These are phyloP conservation scores for Pythium volutum DNA, from an alignment of 352 stramenopile species.

Conservation along the genomic window DNA sequence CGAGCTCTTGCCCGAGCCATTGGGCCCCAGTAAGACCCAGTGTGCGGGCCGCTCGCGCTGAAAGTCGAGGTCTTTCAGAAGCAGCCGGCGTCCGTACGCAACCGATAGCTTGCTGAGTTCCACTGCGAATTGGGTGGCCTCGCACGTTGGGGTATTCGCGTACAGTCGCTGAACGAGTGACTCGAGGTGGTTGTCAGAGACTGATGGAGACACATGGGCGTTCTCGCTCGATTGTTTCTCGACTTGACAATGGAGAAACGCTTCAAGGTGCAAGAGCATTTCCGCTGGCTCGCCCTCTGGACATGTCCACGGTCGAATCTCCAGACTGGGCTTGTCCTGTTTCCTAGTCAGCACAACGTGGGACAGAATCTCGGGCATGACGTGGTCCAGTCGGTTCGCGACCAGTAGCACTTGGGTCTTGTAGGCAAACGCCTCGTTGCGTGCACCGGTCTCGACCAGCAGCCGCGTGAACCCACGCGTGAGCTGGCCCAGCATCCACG, in stretches of 20 bases:
- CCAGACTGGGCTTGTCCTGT: conserved; percentile 10
- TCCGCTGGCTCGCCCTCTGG: conserved; percentile 9
- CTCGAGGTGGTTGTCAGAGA: conserved; percentile 2
- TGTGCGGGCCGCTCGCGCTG: conserved; percentile 47
- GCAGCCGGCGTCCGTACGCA: conserved; percentile 44
- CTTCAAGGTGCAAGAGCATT: conserved; percentile 6
- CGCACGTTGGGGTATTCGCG: conserved; percentile 8
- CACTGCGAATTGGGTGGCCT: conserved; percentile 22
- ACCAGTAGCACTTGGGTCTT: conserved; percentile 88
- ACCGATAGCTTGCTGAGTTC: conserved; percentile 52
- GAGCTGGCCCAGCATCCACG: conserved; percentile 84
- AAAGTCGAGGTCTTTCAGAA: conserved; percentile 57
- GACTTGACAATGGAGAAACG: conserved; percentile 11
- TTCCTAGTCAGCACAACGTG: conserved; percentile 54
- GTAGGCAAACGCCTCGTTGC: conserved; percentile 76
- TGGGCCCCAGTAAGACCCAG: conserved; percentile 67
- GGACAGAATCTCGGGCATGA: conserved; percentile 77
- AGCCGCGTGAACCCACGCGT: conserved; percentile 86
- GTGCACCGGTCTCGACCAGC: conserved; percentile 85
- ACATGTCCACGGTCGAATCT: conserved; percentile 36
- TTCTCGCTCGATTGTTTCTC: neutral
- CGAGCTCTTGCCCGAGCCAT: conserved; percentile 77
- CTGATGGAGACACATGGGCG: neutral
- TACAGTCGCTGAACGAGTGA: conserved; percentile 43
- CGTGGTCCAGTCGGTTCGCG: conserved; percentile 87